A percentile compares a stretch with the other conserved stretches of the same genome.
Conservation (phyloP, 2,329 filamentous ascomycete genomes). For the Orbilia brochopaga region DNA sequence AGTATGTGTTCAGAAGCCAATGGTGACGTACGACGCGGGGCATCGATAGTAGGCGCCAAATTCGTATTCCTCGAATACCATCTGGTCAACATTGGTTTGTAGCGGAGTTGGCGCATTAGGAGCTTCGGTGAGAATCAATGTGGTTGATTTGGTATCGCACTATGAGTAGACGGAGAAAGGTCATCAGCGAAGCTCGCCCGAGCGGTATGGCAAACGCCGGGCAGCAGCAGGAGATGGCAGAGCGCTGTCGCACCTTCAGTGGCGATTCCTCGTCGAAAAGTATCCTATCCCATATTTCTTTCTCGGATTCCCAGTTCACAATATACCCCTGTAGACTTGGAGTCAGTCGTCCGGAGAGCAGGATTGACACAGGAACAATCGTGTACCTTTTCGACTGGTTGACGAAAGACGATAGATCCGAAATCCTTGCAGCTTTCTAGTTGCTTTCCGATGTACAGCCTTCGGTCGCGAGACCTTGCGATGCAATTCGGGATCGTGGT, state of each 20-base stretch:
- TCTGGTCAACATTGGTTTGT: slow-evolving; percentile 90
- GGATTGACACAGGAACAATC: not conserved
- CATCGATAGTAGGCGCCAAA: slow-evolving; percentile 85
- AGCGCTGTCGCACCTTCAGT: slow-evolving; percentile 58
- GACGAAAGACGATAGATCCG: slow-evolving; percentile 82
- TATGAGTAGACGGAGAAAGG: slow-evolving; percentile 48
- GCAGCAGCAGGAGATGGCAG: not conserved
- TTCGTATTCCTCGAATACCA: slow-evolving; percentile 96
- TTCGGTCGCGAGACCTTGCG: slow-evolving; percentile 78
- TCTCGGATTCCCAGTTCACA: slow-evolving; percentile 95
- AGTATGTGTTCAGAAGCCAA: not conserved
- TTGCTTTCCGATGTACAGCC: slow-evolving; percentile 79
- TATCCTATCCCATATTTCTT: slow-evolving; percentile 91
- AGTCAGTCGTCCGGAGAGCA: not conserved
- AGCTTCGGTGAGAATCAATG: slow-evolving; percentile 82
- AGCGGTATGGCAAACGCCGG: not conserved
- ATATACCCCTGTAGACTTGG: slow-evolving; percentile 69
- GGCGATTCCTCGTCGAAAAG: slow-evolving; percentile 75
- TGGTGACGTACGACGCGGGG: slow-evolving; percentile 65
- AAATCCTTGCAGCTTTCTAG: slow-evolving; percentile 82
- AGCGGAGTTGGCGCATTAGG: slow-evolving; percentile 80
- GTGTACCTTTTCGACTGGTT: slow-evolving; percentile 78
- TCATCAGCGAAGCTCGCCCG: not conserved
- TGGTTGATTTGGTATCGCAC: slow-evolving; percentile 80
- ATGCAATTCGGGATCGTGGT: slow-evolving; percentile 84